Percentiles rank a stretch among this genome's conserved stretches.
These are phyloP conservation scores for Ochromonas danica DNA, from an alignment of 108 stramenopile species.

Conservation along the genomic window DNA sequence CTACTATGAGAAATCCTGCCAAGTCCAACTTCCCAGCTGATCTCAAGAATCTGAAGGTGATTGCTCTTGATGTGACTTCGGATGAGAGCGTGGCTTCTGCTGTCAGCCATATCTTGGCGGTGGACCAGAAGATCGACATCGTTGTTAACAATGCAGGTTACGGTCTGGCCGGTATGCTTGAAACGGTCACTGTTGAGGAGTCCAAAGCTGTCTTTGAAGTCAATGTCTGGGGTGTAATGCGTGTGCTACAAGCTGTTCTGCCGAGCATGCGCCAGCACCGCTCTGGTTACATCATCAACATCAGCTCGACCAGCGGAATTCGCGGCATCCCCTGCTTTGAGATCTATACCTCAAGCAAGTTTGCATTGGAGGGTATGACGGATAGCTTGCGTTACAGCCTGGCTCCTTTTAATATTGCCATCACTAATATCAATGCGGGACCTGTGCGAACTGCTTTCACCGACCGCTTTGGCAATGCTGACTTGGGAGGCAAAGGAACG, in stretches of 20 bases:
- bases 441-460: constrained; percentile 27
- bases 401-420: constrained; percentile 22
- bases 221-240: constrained; percentile 32
- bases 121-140: constrained; percentile 6
- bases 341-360: constrained; percentile 11
- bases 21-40: background rate
- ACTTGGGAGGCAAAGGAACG: constrained; percentile 14
- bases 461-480: constrained; percentile 4
- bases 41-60: background rate
- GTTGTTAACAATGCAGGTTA: constrained; percentile 31
- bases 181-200: background rate
- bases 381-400: constrained; percentile 10
- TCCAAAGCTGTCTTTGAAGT: constrained; percentile 18
- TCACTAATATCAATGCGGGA: constrained; percentile 30
- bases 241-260: constrained; percentile 30
- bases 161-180: constrained; percentile 14
- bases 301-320: background rate
- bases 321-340: constrained; percentile 24
- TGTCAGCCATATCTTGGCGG: constrained; percentile 1
- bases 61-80: constrained; percentile 11
- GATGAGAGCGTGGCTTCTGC: constrained; percentile 9
- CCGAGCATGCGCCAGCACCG: background rate
- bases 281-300: constrained; percentile 28
- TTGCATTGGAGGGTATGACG: constrained; percentile 33
- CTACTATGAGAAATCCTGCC: constrained; percentile 9